Evolutionary conservation across 768 basidiomycete species (phyloP).

Genomic region (Bullera alba): DNA sequence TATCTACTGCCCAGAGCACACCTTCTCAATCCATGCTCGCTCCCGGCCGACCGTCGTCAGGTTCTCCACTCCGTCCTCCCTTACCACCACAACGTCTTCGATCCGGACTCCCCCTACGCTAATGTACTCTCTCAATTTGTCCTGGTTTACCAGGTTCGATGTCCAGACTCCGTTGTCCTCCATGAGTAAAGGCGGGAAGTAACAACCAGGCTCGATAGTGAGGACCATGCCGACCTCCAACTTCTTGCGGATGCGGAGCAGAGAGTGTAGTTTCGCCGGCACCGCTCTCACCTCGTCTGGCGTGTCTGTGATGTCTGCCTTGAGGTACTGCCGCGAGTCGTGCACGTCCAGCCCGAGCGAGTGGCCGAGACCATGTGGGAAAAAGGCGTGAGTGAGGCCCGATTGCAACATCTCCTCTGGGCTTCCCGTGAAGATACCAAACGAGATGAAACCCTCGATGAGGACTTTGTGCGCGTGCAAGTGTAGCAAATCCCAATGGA

Average conservation of each 20-base stretch:
- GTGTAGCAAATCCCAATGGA: constrained; percentile 86
- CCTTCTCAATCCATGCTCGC: constrained; percentile 69
- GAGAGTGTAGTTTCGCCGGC: constrained; percentile 62
- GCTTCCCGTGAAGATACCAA: constrained; percentile 75
- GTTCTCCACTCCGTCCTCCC: constrained; percentile 66
- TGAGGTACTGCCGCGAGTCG: constrained; percentile 74
- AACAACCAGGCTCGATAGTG: constrained; percentile 82
- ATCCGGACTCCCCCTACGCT: constrained; percentile 85
- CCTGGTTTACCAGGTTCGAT: constrained; percentile 59
- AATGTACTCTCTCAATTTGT: constrained; percentile 64
- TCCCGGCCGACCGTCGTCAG: constrained; percentile 79
- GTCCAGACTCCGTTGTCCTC: constrained; percentile 34
- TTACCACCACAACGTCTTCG: constrained; percentile 84
- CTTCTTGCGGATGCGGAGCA: constrained; percentile 69
- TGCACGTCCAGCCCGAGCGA: constrained; percentile 91
- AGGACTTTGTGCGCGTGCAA: constrained; percentile 73
- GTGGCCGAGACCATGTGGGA: constrained; percentile 80
- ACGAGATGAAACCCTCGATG: constrained; percentile 68
- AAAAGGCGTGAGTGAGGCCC: constrained; percentile 77
- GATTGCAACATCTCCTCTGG: constrained; percentile 57
- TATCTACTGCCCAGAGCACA: constrained; percentile 58
- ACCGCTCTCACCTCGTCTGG: constrained; percentile 47
- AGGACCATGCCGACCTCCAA: constrained; percentile 74
- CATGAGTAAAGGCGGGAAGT: constrained; percentile 69
- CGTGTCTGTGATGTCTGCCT: constrained; percentile 49